Percentiles rank a stretch among this genome's conserved stretches.
These are phyloP conservation scores for Zanthoxylum bungeanum DNA, from an alignment of 345 rosid genomes.

Conservation along the genomic window DNA sequence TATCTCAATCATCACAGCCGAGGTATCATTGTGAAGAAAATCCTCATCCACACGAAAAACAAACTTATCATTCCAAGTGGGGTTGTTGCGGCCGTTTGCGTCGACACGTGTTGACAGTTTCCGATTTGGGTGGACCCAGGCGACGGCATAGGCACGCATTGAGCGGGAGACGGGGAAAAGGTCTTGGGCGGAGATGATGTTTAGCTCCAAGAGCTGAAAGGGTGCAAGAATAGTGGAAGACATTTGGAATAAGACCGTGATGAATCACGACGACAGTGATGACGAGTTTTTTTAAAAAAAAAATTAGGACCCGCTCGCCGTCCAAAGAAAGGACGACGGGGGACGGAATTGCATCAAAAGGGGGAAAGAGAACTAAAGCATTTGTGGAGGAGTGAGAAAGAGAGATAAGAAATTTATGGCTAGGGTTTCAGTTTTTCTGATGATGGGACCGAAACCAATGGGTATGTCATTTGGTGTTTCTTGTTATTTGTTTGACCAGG, in stretches of 20 bases:
- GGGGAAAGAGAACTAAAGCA: background rate
- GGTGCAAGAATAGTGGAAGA: slow-evolving; percentile 38
- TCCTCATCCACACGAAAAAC: too few relatives aligned
- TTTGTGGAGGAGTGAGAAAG: background rate
- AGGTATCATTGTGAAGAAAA: too few relatives aligned
- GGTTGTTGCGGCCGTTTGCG: slow-evolving; percentile 58
- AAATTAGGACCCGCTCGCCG: slow-evolving; percentile 22
- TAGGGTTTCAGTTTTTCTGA: background rate
- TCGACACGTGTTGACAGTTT: slow-evolving; percentile 82
- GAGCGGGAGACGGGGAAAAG: too few relatives aligned
- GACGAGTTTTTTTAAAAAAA: too few relatives aligned
- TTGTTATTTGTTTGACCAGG: background rate
- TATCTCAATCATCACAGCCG: too few relatives aligned
- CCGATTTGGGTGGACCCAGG: slow-evolving; percentile 79
- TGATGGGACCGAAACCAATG: background rate
- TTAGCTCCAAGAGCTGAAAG: slow-evolving; percentile 72
- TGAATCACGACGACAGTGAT: too few relatives aligned
- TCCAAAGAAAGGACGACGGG: slow-evolving; percentile 20
- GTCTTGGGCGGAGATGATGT: too few relatives aligned
- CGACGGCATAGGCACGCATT: too few relatives aligned
- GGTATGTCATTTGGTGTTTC: background rate
- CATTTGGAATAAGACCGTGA: slow-evolving; percentile 19
- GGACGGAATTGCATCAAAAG: slow-evolving; percentile 14
- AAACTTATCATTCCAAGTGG: too few relatives aligned
- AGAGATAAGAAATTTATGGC: background rate